Conservation (phyloP, 441 rosid species). For the Erysimum pusillum region DNA sequence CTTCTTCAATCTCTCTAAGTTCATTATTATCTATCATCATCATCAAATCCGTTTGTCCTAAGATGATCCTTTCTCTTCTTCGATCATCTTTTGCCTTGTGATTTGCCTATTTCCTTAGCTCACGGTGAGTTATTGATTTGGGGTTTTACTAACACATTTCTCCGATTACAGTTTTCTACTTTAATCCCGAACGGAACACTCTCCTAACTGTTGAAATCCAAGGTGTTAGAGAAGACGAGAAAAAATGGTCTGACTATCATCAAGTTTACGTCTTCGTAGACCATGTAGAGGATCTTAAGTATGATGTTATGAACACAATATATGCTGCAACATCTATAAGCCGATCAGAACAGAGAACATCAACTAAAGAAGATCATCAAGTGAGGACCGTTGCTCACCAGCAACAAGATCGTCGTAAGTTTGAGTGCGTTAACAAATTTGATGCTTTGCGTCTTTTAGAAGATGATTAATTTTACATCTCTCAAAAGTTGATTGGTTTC, state of each 20-base stretch:
- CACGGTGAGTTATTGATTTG: too few species aligned
- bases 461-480: background rate
- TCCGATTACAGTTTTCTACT: too few species aligned
- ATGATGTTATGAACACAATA: background rate
- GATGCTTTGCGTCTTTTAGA: background rate
- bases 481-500: too few species aligned
- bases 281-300: background rate
- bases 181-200: background rate
- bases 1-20: too few species aligned
- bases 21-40: too few species aligned
- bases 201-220: background rate
- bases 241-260: background rate
- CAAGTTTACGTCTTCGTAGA: background rate
- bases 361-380: background rate
- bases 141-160: too few species aligned
- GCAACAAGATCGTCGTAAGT: background rate
- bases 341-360: background rate
- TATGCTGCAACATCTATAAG: background rate
- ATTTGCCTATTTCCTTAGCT: too few species aligned
- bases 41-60: too few species aligned
- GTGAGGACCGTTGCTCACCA: background rate
- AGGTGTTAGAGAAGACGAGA: background rate
- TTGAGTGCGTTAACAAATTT: background rate
- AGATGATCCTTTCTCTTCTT: too few species aligned
- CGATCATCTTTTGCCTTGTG: too few species aligned